Base-by-base conservation (phyloP, 2,329 filamentous ascomycete genomes). In the Huntiella bhutanensis region DNA sequence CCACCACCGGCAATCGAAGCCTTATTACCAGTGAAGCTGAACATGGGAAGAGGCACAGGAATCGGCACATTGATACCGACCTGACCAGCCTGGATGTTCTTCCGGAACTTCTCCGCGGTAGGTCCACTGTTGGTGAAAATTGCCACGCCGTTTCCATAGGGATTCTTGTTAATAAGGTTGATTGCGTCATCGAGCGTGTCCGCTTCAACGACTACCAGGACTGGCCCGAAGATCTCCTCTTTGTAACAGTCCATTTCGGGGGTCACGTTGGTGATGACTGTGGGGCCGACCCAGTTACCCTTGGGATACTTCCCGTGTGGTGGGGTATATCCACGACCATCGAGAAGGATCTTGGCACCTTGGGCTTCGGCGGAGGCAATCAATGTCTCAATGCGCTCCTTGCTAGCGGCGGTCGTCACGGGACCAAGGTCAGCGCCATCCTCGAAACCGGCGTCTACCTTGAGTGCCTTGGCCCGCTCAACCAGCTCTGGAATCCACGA, bases 1-100 rank as follows among this genome's bases (percentile, higher is more conserved):
- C 91, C 88, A 45, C 87, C 87, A 46, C 88, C 91, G 1, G 91
- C 91, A 48, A 96, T 71, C 57, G 78, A 85, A 71, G 82, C 87
- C 78, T 98, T 88, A 68, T 81, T 81, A 39, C 76, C 77, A 22
- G 77, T 81, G 60, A 82, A 81, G 47, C 72, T 77, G 63, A 80
- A 81, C 70, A 80, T 78, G 58, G 77, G 76, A 54, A 81, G 64
- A 11, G 77, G 77, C 50, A 80, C 76, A 39, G 74, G 81, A 56
- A 86, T 86, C 15, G 80, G 80, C 8, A 87, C 82, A 55, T 91
- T 91, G 66, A 91, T 82, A 42, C 83, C 83, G 10, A 91, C 78
- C 67, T 91, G 83, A 17, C 83, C 83, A 46, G 82, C 82, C 65
- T 91, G 80, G 55, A 91, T 85, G 58, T 81, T 74, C 58, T 76